phyloP scores from a whole-genome alignment of 768 basidiomycete species.

The Cytidiella melzeri region DNA sequence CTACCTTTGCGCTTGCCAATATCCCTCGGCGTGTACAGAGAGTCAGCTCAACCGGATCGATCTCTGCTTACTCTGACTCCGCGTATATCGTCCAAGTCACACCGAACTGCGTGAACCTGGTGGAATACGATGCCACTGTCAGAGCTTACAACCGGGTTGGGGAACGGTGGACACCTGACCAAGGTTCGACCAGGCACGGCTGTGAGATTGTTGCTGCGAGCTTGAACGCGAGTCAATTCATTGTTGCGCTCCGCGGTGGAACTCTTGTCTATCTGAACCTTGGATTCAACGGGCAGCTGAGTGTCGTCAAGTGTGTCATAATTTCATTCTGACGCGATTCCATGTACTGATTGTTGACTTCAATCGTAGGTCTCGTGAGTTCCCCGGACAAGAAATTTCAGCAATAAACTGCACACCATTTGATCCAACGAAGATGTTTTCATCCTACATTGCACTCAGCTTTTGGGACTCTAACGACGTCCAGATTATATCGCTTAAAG shows the following conservation, averaged over 20 bases:
- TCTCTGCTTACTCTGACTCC: constrained; percentile 37
- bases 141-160: constrained; percentile 36
- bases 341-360: neutral
- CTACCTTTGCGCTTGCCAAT: constrained; percentile 63
- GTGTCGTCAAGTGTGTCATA: neutral
- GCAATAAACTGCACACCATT: constrained; percentile 60
- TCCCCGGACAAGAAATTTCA: constrained; percentile 49
- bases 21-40: constrained; percentile 33
- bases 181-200: constrained; percentile 15
- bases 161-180: constrained; percentile 33
- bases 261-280: constrained; percentile 46
- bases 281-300: constrained; percentile 32
- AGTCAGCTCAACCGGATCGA: constrained; percentile 5
- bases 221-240: constrained; percentile 62
- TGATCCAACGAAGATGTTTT: constrained; percentile 39
- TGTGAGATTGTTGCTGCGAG: constrained; percentile 61
- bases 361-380: constrained; percentile 3
- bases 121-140: constrained; percentile 47
- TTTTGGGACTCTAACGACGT: constrained; percentile 72
- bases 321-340: neutral
- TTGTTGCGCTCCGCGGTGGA: constrained; percentile 53
- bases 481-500: constrained; percentile 42
- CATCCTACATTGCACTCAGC: constrained; percentile 52
- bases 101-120: constrained; percentile 42
- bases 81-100: constrained; percentile 72